These are phyloP conservation scores for Trichoderma endophyticum DNA, from an alignment of 2,329 filamentous ascomycete species.

Conservation along the genomic window DNA sequence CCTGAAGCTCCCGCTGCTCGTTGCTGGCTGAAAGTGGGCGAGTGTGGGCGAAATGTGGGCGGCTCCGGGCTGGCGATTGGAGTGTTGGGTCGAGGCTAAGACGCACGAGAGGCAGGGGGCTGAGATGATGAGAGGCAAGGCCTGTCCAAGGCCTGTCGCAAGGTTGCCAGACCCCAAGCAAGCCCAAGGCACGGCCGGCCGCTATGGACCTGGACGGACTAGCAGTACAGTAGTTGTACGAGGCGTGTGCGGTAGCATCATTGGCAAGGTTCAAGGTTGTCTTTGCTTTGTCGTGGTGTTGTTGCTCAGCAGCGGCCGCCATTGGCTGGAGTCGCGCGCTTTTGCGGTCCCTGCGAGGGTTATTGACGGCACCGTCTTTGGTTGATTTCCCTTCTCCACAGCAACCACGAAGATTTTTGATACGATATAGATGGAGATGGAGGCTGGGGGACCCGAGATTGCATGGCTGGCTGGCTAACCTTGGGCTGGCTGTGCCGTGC, in stretches of 20 bases:
- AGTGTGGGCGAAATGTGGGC: conserved; percentile 13
- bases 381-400: conserved; percentile 17
- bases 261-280: not conserved
- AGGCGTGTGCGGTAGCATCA: not conserved
- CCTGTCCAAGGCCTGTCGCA: not conserved
- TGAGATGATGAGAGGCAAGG: conserved; percentile 15
- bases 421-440: not conserved
- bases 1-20: conserved; percentile 1
- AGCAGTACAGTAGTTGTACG: not conserved
- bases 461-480: not conserved
- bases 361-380: not conserved
- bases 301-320: not conserved
- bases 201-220: no score
- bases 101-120: conserved; percentile 12
- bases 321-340: conserved; percentile 1
- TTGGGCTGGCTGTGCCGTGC: not conserved
- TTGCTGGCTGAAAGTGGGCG: conserved; percentile 15
- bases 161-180: not conserved
- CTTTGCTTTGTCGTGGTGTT: not conserved
- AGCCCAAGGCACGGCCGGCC: not conserved
- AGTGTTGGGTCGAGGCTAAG: conserved; percentile 4
- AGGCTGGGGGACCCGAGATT: conserved; percentile 4
- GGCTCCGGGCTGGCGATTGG: conserved; percentile 14
- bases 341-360: not conserved
- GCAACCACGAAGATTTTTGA: conserved; percentile 10